phyloP scores from a whole-genome alignment of 768 basidiomycete species.

The Filobasidium floriforme region DNA sequence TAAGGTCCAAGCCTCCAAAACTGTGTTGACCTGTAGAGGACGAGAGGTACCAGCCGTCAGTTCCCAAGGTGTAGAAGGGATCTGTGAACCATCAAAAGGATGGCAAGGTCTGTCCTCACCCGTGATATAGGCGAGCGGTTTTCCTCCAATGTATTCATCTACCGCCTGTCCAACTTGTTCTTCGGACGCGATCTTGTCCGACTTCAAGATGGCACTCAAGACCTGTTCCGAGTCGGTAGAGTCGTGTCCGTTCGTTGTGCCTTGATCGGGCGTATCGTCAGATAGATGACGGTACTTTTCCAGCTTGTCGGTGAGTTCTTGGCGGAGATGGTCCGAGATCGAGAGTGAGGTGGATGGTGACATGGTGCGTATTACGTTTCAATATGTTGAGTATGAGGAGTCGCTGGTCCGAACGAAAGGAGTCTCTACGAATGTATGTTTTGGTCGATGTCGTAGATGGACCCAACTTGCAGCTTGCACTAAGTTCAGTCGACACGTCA shows the following conservation, averaged over 20 bases:
- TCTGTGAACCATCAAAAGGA: background rate
- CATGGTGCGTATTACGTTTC: background rate
- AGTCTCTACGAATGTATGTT: too few species aligned
- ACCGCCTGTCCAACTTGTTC: background rate
- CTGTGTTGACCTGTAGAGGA: background rate
- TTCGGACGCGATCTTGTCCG: background rate
- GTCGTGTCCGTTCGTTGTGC: constrained; percentile 1
- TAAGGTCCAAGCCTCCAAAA: background rate
- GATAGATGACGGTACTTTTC: constrained; percentile 4
- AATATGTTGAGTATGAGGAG: background rate
- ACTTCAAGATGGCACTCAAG: background rate
- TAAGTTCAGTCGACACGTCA: too few species aligned
- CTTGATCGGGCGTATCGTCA: constrained; percentile 4
- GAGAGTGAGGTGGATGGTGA: background rate
- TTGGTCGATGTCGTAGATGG: too few species aligned
- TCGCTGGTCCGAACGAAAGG: too few species aligned
- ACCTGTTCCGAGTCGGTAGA: constrained; percentile 8
- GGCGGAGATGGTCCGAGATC: background rate
- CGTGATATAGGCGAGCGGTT: constrained; percentile 6
- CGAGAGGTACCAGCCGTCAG: background rate
- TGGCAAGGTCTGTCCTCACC: background rate
- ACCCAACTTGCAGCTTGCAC: too few species aligned
- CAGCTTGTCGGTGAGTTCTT: background rate
- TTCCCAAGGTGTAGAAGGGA: too few species aligned
- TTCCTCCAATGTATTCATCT: constrained; percentile 2